Conservation (phyloP, 2,329 filamentous ascomycete genomes). For the Trichophyton mentagrophytes region DNA sequence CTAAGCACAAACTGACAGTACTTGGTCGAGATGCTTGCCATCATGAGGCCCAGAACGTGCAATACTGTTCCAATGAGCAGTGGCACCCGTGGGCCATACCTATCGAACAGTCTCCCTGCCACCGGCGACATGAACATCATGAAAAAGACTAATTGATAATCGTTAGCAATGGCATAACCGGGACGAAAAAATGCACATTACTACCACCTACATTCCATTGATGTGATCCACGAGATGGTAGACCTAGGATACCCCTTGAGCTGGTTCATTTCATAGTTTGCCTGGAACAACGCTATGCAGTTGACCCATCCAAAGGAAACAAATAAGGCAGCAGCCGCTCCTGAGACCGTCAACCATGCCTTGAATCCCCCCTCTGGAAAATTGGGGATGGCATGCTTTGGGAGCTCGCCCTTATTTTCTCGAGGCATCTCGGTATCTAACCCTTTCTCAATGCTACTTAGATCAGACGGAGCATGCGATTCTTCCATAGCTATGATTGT, state of each 20-base stretch:
- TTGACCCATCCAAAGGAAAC: slow-evolving; percentile 41
- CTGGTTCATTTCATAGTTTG: slow-evolving; percentile 43
- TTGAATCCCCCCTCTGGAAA: slow-evolving; percentile 4
- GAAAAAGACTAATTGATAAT: background rate
- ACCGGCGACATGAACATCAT: slow-evolving; percentile 37
- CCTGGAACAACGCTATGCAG: slow-evolving; percentile 43
- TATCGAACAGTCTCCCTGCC: slow-evolving; percentile 52
- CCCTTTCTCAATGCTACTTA: background rate
- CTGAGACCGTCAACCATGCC: slow-evolving; percentile 37
- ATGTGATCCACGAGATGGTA: slow-evolving; percentile 49
- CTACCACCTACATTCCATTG: slow-evolving; percentile 15
- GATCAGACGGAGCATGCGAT: background rate
- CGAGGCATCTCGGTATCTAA: background rate
- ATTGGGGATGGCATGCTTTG: background rate
- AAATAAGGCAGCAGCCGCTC: slow-evolving; percentile 37
- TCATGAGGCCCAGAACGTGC: slow-evolving; percentile 51
- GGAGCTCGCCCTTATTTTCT: background rate
- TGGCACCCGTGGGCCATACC: slow-evolving; percentile 46
- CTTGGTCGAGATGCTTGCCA: slow-evolving; percentile 44
- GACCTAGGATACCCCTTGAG: slow-evolving; percentile 39
- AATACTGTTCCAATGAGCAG: slow-evolving; percentile 39
- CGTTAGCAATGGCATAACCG: slow-evolving; percentile 38
- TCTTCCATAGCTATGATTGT: background rate
- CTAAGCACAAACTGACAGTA: slow-evolving; percentile 42
- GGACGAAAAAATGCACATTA: background rate